Evolutionary conservation across 2,329 filamentous ascomycete genomes (phyloP).

Genomic region (Parastagonospora avenae): DNA sequence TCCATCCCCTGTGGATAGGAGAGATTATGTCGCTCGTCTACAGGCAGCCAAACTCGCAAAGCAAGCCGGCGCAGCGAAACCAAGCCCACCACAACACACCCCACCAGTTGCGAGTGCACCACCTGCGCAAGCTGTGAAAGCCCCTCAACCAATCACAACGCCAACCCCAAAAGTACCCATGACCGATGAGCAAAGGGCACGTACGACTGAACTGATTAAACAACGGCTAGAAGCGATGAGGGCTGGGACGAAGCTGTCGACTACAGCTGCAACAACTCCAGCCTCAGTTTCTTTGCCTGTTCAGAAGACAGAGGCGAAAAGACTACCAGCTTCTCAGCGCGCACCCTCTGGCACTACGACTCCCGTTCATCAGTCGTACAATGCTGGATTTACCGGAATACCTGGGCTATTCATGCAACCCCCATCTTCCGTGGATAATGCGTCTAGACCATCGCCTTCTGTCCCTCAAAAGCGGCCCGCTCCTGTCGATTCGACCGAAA

Average conservation of each 20-base stretch:
- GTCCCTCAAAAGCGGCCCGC: constrained; percentile 62
- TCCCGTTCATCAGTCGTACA: constrained; percentile 8
- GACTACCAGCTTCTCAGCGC: constrained; percentile 1
- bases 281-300: constrained; percentile 6
- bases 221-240: constrained; percentile 74
- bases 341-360: constrained; percentile 5
- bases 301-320: constrained; percentile 1
- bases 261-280: constrained; percentile 11
- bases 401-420: constrained; percentile 60
- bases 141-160: constrained; percentile 20
- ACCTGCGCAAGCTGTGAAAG: constrained; percentile 11
- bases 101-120: constrained; percentile 17
- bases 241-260: constrained; percentile 20
- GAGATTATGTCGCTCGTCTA: constrained; percentile 76
- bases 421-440: constrained; percentile 5
- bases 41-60: constrained; percentile 73
- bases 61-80: constrained; percentile 23
- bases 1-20: constrained; percentile 63
- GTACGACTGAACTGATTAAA: constrained; percentile 76
- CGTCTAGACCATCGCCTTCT: constrained; percentile 10
- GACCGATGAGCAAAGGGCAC: constrained; percentile 53
- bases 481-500: constrained; percentile 73
- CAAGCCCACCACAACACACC: constrained; percentile 25
- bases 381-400: constrained; percentile 47
- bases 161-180: constrained; percentile 19